Evolutionary conservation across 2,329 filamentous ascomycete genomes (phyloP), one percentile per base, ranked within the genome.

Genomic region (Verticillium klebahnii): DNA sequence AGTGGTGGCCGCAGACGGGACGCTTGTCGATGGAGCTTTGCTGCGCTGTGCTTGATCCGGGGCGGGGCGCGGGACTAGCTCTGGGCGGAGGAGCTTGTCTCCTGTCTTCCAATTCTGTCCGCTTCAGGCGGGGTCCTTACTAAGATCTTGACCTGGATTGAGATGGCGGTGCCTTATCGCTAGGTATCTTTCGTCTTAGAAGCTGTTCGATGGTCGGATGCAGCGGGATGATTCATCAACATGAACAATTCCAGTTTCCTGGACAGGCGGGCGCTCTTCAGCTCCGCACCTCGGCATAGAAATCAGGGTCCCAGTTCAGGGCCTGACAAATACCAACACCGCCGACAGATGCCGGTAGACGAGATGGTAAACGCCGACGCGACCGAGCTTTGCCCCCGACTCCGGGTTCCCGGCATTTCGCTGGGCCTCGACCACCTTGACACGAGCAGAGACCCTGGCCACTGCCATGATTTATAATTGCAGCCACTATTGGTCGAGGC

Each of bases 191-290:
- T 50, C 45, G 45, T 50, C 7, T 50, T 50, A 29, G 17, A 12
- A 50, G 11, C 17, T n/a, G 11, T 5, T 23, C n/a, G 45, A 25
- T 50, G 11, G 45, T 50, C 45, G 45, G 45, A 58, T 60, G 62
- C 62, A 62, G n/a, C 37, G 56, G 52, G 56, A 62, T 64, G 52
- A 64, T 52, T 63, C 62, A 64, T 64, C 59, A 50, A 23, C 25
- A 25, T 3, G 25, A 25, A 23, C 12, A 50, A 50, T 23, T 23
- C 45, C 45, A 23, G n/a, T 50, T 50, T 23, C 19, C 45, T 25
- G 45, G 19, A 50, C 19, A 23, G n/a, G 19, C 8, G 9, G 6
- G 45, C 19, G 9, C 45, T 50, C 34, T 36, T 36, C 34, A 36
- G 34, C 34, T 36, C 34, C 39, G 39, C 39, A 17, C 6, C 1